Evolutionary conservation across 371 early-diverging fungal genomes (phyloP), one percentile per base, ranked within the genome.

Genomic region (Catenaria anguillulae): DNA sequence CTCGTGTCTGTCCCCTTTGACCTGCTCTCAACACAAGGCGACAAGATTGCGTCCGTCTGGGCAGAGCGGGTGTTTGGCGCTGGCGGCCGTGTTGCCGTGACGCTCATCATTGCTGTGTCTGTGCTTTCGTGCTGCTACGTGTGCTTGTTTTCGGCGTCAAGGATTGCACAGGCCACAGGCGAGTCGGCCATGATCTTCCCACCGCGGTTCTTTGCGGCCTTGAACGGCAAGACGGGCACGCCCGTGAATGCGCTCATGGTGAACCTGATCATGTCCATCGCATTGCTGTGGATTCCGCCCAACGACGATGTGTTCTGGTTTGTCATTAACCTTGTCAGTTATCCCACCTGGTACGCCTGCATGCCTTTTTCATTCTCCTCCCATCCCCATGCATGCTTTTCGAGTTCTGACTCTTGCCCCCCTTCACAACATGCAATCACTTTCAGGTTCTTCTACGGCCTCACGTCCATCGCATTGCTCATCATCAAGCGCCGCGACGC

Each of bases 91-190:
- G 60, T 62, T 24, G 34, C 72, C 33, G 62, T 73, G 31, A 71
- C 75, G 6, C 56, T 64, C 43, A 29, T 68, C 35, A 66, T 74
- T 1, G 67, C 64, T 13, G 45, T 72, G 55, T 64, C 69, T 0
- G 56, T 68, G 6, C 55, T 65, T 34, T 72, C 74, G 31, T 65
- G 68, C 34, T 67, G 65, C 52, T 64, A 64, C 63, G 71, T 67
- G 29, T 67, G 56, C 23, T 46, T 63, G 31, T 73, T 70, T 54
- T 33, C 67, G 0, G 66, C 66, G 3, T 73, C 74, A 10, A 69
- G 74, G 2, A 43, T 74, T 0, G 48, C 71, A 8, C 66, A 70
- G 45, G 73, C 69, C 52, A 71, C 71, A 1, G 69, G 69, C 2
- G 63, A 67, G 31, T 64, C 67, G 21, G 70, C 68, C 0, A 66